These are phyloP conservation scores for Suhomyces sp. DNA, from an alignment of 805 yeast genomes.

Conservation along the genomic window DNA sequence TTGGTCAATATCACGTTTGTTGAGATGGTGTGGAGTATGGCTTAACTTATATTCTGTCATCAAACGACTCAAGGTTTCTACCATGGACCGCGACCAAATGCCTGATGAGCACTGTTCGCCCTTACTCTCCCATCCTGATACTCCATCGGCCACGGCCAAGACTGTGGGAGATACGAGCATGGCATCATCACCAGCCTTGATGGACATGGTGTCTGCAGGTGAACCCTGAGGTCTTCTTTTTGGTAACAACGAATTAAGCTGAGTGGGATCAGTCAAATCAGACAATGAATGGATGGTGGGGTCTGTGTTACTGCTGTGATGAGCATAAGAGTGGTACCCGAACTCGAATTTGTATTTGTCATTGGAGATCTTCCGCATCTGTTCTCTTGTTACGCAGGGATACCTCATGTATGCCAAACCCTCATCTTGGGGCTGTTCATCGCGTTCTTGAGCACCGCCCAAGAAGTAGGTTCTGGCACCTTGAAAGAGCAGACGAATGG, in stretches of 20 bases:
- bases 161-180: slow-evolving; percentile 54
- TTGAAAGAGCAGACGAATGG: no score
- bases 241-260: slow-evolving; percentile 45
- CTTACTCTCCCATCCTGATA: slow-evolving; percentile 53
- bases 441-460: slow-evolving; percentile 13
- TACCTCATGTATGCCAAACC: slow-evolving; percentile 40
- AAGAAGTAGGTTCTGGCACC: slow-evolving; percentile 25
- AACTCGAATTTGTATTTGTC: slow-evolving; percentile 45
- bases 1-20: slow-evolving; percentile 40
- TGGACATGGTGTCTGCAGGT: slow-evolving; percentile 50
- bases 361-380: slow-evolving; percentile 34
- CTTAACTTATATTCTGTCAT: slow-evolving; percentile 44
- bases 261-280: slow-evolving; percentile 50
- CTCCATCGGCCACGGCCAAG: slow-evolving; percentile 57
- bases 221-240: slow-evolving; percentile 52
- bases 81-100: slow-evolving; percentile 51
- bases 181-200: slow-evolving; percentile 58
- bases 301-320: slow-evolving; percentile 39
- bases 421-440: slow-evolving; percentile 21
- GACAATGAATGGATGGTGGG: slow-evolving; percentile 49
- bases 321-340: slow-evolving; percentile 47
- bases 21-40: slow-evolving; percentile 38
- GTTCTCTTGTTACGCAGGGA: slow-evolving; percentile 41
- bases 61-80: slow-evolving; percentile 49
- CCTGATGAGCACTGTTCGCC: slow-evolving; percentile 45